A percentile compares a stretch with the other conserved stretches of the same genome.
phyloP scores from a whole-genome alignment of 2,329 filamentous ascomycete genomes.

The Xylariaceae sp. region DNA sequence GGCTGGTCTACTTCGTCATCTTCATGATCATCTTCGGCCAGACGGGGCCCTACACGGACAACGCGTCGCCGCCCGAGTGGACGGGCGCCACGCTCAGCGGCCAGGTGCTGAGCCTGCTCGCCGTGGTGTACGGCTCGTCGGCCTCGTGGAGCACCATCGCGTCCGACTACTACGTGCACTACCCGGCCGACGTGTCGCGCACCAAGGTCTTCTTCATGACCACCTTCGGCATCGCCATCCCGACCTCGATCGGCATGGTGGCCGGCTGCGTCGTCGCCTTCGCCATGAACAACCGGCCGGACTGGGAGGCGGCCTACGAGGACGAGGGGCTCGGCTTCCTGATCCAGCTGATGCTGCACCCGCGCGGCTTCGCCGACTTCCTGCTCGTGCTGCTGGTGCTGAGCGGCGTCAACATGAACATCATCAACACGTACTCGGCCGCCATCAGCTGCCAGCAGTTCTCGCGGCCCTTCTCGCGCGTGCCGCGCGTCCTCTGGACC shows the following conservation, averaged over 20 bases:
- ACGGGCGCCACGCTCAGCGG: conserved; percentile 32
- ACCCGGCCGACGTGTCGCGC: conserved; percentile 36
- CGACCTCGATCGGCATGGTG: conserved; percentile 41
- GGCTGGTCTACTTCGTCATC: conserved; percentile 38
- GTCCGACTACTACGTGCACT: conserved; percentile 39
- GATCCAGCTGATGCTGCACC: conserved; percentile 36
- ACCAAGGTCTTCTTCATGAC: conserved; percentile 41
- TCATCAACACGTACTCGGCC: conserved; percentile 34
- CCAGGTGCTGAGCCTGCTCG: conserved; percentile 33
- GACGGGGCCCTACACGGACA: conserved; percentile 33
- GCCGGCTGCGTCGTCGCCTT: conserved; percentile 36
- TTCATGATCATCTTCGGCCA: conserved; percentile 43
- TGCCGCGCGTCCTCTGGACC: conserved; percentile 43
- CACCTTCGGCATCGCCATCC: conserved; percentile 36
- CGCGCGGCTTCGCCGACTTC: conserved; percentile 36
- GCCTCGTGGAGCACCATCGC: conserved; percentile 41
- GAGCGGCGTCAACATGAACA: conserved; percentile 39
- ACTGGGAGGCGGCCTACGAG: conserved; percentile 31
- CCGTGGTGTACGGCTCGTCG: conserved; percentile 40
- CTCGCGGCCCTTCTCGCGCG: conserved; percentile 30
- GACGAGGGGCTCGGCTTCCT: conserved; percentile 36
- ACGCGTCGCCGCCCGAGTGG: conserved; percentile 25
- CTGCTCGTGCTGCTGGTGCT: conserved; percentile 28
- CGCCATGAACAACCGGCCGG: conserved; percentile 31
- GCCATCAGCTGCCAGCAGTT: conserved; percentile 34